These are phyloP conservation scores for Xylaria sp. DNA, from an alignment of 2,329 filamentous ascomycete genomes.

Conservation along the genomic window DNA sequence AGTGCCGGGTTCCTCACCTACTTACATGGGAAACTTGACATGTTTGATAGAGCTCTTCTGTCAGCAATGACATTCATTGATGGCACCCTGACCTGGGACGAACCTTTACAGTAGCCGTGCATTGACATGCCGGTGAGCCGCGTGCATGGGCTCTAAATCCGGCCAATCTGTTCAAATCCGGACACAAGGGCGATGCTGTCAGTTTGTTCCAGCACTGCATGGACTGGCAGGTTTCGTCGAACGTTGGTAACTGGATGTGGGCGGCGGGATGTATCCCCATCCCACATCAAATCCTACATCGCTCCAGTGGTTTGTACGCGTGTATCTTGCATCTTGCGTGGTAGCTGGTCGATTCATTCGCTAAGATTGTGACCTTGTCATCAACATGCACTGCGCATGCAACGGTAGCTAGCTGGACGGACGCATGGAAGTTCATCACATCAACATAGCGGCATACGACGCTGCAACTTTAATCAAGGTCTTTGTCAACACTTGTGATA, in stretches of 20 bases:
- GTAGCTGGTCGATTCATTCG: constrained; percentile 16
- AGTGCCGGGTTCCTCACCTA: constrained; percentile 1
- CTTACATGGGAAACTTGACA: background rate
- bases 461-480: constrained; percentile 14
- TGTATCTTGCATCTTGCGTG: constrained; percentile 25
- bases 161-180: constrained; percentile 11
- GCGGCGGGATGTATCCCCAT: constrained; percentile 15
- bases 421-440: constrained; percentile 30
- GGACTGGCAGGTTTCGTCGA: constrained; percentile 12
- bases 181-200: constrained; percentile 12
- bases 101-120: constrained; percentile 25
- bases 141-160: constrained; percentile 26
- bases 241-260: constrained; percentile 5
- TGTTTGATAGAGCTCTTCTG: constrained; percentile 11
- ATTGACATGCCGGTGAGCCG: constrained; percentile 31
- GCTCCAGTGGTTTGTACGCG: constrained; percentile 4
- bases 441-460: constrained; percentile 16
- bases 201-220: constrained; percentile 12
- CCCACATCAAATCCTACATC: constrained; percentile 11
- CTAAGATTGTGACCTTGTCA: constrained; percentile 26
- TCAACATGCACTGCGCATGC: constrained; percentile 21
- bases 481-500: constrained; percentile 6
- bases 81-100: constrained; percentile 20
- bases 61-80: constrained; percentile 14
- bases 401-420: constrained; percentile 15